Evolutionary conservation across 2,329 filamentous ascomycete species (phyloP).

Genomic region (Pestalotiopsis sp.): DNA sequence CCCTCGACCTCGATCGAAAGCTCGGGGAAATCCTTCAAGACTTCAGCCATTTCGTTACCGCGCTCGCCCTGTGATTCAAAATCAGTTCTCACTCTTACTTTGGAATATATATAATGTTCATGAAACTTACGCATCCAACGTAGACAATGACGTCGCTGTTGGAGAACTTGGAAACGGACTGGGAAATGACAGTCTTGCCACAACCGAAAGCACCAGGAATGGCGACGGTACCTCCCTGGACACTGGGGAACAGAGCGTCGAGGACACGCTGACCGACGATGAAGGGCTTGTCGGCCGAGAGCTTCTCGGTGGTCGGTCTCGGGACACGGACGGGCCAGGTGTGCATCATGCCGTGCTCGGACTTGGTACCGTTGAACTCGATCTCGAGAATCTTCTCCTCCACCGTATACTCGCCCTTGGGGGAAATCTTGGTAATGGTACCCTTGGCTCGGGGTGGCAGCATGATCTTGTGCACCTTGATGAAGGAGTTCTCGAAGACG

Average conservation of each 20-base stretch:
- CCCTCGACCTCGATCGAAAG: slow-evolving; percentile 93
- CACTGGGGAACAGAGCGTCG: slow-evolving; percentile 93
- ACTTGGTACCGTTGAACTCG: slow-evolving; percentile 96
- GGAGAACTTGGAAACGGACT: slow-evolving; percentile 99
- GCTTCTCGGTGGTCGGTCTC: slow-evolving; percentile 88
- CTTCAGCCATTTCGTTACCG: slow-evolving; percentile 99
- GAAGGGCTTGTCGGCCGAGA: slow-evolving; percentile 86
- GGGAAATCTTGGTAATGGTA: slow-evolving; percentile 87
- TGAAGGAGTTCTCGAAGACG: slow-evolving; percentile 94
- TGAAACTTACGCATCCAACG: slow-evolving; percentile 59
- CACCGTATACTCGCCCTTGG: slow-evolving; percentile 91
- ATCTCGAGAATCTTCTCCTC: slow-evolving; percentile 92
- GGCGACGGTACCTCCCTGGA: slow-evolving; percentile 95
- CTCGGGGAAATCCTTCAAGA: slow-evolving; percentile 99
- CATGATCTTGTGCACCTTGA: slow-evolving; percentile 91
- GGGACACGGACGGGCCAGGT: slow-evolving; percentile 97
- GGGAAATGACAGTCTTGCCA: slow-evolving; percentile 98
- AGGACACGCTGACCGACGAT: slow-evolving; percentile 96
- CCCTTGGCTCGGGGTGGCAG: slow-evolving; percentile 88
- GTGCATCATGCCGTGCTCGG: slow-evolving; percentile 97
- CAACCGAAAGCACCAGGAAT: slow-evolving; percentile 98
- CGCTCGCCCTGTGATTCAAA: slow-evolving; percentile 63
- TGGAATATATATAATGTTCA: too few species aligned
- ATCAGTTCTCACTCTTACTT: too few species aligned
- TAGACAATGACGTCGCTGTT: slow-evolving; percentile 99